Evolutionary conservation across 73 alveolate genomes (phyloP).

Genomic region (Paramecium octaurelia): DNA sequence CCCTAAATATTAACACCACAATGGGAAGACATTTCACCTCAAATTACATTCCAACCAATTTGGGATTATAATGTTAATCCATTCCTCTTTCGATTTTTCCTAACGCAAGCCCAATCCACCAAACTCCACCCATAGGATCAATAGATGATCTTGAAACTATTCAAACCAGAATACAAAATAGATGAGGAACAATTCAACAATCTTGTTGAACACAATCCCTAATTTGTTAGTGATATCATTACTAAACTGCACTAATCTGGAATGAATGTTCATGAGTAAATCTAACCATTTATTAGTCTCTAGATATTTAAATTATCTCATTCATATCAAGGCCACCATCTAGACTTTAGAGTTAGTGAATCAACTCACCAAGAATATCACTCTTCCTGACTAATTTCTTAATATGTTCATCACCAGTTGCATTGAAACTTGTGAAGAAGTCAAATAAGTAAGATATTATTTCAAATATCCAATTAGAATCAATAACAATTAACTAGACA

Average conservation of each 20-base stretch:
- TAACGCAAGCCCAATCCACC: background rate
- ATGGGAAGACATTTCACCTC: background rate
- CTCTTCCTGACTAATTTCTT: background rate
- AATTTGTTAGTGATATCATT: background rate
- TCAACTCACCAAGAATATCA: background rate
- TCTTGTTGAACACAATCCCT: background rate
- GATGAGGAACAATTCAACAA: background rate
- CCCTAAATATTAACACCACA: background rate
- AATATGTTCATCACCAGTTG: background rate
- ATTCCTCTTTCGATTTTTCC: background rate
- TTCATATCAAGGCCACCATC: background rate
- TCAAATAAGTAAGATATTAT: background rate
- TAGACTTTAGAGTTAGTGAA: background rate
- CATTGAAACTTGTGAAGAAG: background rate
- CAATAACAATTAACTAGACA: background rate
- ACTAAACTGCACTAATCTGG: background rate
- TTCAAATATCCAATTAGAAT: background rate
- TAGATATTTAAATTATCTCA: background rate
- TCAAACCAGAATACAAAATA: background rate
- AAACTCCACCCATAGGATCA: background rate
- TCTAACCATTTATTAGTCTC: background rate
- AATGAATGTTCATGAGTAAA: background rate
- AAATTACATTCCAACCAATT: background rate
- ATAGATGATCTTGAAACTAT: background rate
- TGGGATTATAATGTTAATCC: slow-evolving; percentile 20